Conservation (phyloP, 1,284 basidiomycete species). For the Psilocybe mexicana region DNA sequence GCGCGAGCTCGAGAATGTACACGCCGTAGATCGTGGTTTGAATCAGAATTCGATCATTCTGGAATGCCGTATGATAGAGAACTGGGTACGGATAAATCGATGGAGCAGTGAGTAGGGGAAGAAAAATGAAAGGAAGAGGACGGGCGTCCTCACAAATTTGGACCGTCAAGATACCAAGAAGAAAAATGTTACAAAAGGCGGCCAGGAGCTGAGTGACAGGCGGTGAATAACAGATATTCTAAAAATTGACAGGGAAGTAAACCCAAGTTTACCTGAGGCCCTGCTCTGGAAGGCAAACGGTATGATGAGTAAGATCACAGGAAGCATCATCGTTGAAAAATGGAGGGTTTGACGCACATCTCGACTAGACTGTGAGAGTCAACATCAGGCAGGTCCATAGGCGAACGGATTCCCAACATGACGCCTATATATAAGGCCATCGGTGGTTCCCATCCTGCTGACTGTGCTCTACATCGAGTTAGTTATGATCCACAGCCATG, state of each 20-base stretch:
- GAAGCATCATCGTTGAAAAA: not conserved
- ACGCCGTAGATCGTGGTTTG: slow-evolving; percentile 7
- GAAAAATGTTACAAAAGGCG: not conserved
- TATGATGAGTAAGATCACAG: not conserved
- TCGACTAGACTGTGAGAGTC: not conserved
- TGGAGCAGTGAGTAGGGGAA: not conserved
- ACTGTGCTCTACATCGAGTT: too few relatives aligned
- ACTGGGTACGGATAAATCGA: not conserved
- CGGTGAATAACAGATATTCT: not conserved
- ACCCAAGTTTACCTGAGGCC: not conserved
- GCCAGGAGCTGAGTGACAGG: not conserved
- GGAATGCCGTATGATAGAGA: slow-evolving; percentile 7
- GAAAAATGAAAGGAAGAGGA: not conserved
- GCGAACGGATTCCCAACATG: too few relatives aligned
- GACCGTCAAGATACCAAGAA: slow-evolving; percentile 10
- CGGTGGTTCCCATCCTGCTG: too few relatives aligned
- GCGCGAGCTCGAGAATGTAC: slow-evolving; percentile 11
- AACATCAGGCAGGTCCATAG: too few relatives aligned
- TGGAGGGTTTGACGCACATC: not conserved
- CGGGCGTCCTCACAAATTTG: slow-evolving; percentile 13
- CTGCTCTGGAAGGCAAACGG: not conserved
- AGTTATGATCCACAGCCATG: too few relatives aligned
- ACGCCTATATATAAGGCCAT: too few relatives aligned
- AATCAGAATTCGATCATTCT: slow-evolving; percentile 1
- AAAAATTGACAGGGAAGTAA: not conserved